Evolutionary conservation across 305 asterid genomes (phyloP), one percentile per base, ranked within the genome.

Genomic region (Ilex paraguariensis): DNA sequence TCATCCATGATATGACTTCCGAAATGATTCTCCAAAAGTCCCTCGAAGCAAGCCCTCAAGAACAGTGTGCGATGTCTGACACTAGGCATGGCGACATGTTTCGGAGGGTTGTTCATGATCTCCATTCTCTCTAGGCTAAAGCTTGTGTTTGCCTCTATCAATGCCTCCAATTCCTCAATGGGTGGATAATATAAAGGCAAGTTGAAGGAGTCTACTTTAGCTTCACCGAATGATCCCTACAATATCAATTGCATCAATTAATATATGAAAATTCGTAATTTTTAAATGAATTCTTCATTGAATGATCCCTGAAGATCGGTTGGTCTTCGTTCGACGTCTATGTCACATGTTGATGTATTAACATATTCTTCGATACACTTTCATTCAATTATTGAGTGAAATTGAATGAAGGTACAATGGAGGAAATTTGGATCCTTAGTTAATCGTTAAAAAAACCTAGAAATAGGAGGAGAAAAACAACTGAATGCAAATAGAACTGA

Each of bases 201-300:
- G 77, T 78, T 83, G 81, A 83, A 80, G 7, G 76, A 44, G 61
- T 83, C 83, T 10, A 83, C 79, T 76, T 70, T 76, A 17, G 68
- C 77, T 66, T 76, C 70, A 31, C 66, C 59, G 3, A 74, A 10
- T 32, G 15, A 42, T 55, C 84, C 86, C 83, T 83, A 80, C 79
- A 67, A 66, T 52, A 28, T 49, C 11, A 49, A 0, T 21, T 21
- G 28, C 28, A 21, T 21, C 28, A 21, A 21, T 21, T 21, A 21
- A 21, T 21, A 21, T 21, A 21, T 21, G 28, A 1, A 21, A 21
- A 21, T 21, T 21, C 1, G 28, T 21, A 21, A 21, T 21, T 21
- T 21, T 21, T 21, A 21, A 21, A 21, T 21, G 28, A 21, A 21
- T 21, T 21, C 28, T 21, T 21, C 28, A 21, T 21, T 21, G 28